These are phyloP conservation scores for Fusarium sublunatum DNA, from an alignment of 2,329 filamentous ascomycete species.

Conservation along the genomic window DNA sequence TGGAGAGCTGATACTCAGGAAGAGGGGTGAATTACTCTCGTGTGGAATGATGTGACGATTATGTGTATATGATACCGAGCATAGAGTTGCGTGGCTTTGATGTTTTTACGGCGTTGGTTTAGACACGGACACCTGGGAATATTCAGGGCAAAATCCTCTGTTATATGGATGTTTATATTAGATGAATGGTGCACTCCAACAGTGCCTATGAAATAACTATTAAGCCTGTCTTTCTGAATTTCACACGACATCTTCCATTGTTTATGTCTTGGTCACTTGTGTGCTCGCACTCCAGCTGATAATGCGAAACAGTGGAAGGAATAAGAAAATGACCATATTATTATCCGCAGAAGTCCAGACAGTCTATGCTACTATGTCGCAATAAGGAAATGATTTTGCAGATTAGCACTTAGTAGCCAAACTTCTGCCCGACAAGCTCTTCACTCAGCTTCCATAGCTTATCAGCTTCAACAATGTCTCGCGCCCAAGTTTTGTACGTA, in stretches of 20 bases:
- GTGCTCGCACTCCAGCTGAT: too few species aligned
- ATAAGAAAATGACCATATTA: background rate
- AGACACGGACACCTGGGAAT: slow-evolving; percentile 13
- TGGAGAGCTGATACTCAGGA: slow-evolving; percentile 47
- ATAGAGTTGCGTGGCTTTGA: too few species aligned
- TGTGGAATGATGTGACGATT: background rate
- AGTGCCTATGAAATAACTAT: too few species aligned
- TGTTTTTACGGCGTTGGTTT: slow-evolving; percentile 18
- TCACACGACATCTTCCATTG: too few species aligned
- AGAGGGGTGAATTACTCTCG: background rate
- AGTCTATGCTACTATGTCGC: background rate
- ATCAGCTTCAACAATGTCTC: slow-evolving; percentile 52
- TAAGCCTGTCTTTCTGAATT: too few species aligned
- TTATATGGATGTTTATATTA: too few species aligned
- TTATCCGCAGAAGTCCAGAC: background rate
- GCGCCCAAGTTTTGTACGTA: slow-evolving; percentile 48
- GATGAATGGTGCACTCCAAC: too few species aligned
- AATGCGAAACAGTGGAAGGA: background rate
- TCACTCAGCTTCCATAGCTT: slow-evolving; percentile 60
- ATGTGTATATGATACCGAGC: background rate
- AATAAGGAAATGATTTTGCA: background rate
- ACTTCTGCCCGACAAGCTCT: slow-evolving; percentile 57
- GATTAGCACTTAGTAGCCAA: slow-evolving; percentile 43
- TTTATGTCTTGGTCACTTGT: too few species aligned
- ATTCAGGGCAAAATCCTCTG: background rate